phyloP scores from a whole-genome alignment of 495 filamentous ascomycete species.

The Podospora pseudopauciseta region DNA sequence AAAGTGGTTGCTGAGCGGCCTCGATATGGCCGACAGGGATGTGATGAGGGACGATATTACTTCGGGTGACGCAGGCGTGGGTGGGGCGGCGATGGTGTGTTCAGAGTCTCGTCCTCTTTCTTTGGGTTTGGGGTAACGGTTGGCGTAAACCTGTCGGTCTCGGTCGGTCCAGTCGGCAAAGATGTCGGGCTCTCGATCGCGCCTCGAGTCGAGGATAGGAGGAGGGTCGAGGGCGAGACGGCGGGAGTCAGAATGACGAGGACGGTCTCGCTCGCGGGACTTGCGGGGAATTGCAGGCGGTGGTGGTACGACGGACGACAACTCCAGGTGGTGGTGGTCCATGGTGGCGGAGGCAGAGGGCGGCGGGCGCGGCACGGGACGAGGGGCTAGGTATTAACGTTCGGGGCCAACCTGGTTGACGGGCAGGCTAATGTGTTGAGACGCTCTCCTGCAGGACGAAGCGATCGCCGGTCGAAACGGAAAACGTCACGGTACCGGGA shows the following conservation, averaged over 20 bases:
- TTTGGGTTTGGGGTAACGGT: conserved; percentile 18
- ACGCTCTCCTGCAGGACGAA: conserved; percentile 25
- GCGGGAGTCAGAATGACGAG: conserved; percentile 20
- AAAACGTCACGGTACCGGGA: not conserved
- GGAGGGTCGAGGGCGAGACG: conserved; percentile 16
- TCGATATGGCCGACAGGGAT: conserved; percentile 81
- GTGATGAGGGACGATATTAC: conserved; percentile 93
- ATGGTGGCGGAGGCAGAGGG: conserved; percentile 27
- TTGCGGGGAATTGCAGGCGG: conserved; percentile 27
- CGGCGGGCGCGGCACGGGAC: conserved; percentile 18
- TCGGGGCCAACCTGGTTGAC: conserved; percentile 23
- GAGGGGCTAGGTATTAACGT: conserved; percentile 17
- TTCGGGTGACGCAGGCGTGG: conserved; percentile 73
- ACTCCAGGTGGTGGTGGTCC: conserved; percentile 21
- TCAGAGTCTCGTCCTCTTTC: conserved; percentile 25
- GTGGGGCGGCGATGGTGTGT: conserved; percentile 16
- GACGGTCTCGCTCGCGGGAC: conserved; percentile 32
- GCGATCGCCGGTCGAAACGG: conserved; percentile 6
- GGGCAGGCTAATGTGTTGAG: conserved; percentile 24
- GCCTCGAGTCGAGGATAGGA: conserved; percentile 15
- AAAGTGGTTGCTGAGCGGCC: conserved; percentile 69
- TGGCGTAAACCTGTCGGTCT: conserved; percentile 30
- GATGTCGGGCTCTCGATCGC: conserved; percentile 27
- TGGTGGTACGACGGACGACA: conserved; percentile 24
- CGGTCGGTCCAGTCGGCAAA: conserved; percentile 31